These are phyloP conservation scores for Metschnikowia similis DNA, from an alignment of 805 yeast genomes.

Conservation along the genomic window DNA sequence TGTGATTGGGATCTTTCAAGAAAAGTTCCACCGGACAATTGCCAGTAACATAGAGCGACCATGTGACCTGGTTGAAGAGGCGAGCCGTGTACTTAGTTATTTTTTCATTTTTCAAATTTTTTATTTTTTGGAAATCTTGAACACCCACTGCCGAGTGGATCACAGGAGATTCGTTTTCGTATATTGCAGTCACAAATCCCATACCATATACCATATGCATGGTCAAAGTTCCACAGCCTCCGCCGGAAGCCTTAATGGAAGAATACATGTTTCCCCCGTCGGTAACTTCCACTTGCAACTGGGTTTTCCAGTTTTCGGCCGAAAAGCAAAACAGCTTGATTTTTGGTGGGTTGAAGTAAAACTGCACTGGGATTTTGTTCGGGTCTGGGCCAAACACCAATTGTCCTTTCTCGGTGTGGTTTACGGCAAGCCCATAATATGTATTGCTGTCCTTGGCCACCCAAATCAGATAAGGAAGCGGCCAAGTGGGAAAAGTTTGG, in stretches of 20 bases:
- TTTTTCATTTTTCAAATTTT: conserved; percentile 22
- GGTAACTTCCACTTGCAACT: conserved; percentile 19
- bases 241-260: conserved; percentile 19
- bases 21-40: conserved; percentile 28
- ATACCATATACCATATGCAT: conserved; percentile 74
- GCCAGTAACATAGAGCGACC: conserved; percentile 63
- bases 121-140: conserved; percentile 39
- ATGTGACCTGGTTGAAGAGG: conserved; percentile 52
- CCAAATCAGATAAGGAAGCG: conserved; percentile 81
- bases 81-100: conserved; percentile 52
- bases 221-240: conserved; percentile 35
- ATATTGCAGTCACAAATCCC: conserved; percentile 71
- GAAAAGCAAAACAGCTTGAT: conserved; percentile 53
- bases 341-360: conserved; percentile 65
- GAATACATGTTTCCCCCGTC: conserved; percentile 32
- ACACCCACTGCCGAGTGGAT: conserved; percentile 65
- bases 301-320: conserved; percentile 23
- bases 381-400: conserved; percentile 69
- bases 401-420: conserved; percentile 57
- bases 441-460: conserved; percentile 42
- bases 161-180: conserved; percentile 20
- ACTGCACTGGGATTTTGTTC: conserved; percentile 47
- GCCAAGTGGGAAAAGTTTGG: conserved; percentile 70
- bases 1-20: conserved; percentile 30
- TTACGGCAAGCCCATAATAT: conserved; percentile 61